Evolutionary conservation across 2,329 filamentous ascomycete genomes (phyloP), one percentile per base, ranked within the genome.

Genomic region (Verticillium nonalfalfae): DNA sequence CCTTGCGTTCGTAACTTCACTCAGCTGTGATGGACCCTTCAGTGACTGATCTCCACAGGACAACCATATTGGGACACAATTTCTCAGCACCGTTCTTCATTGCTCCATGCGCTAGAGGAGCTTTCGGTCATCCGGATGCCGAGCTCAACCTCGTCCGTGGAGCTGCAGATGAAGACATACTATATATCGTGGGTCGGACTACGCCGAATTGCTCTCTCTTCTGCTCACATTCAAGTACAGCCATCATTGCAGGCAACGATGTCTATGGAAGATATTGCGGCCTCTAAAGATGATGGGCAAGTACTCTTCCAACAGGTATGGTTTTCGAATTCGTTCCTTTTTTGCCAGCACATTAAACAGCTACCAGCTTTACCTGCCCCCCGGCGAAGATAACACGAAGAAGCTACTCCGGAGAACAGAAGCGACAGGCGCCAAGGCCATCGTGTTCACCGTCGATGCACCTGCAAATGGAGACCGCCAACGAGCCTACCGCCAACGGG

Each of bases 21-120:
- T 57, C 18, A 21, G 2, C 7, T 36, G 18, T 4, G 39, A 14
- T n/a, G 13, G 1, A 5, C 14, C 11, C 15, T 15, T 15, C 39
- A 40, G 18, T 26, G 21, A 18, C 45, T 52, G 18, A 52, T 9
- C 7, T 50, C 13, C 39, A 15, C 57, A 70, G 71, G 5, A 79
- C 77, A 2, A 77, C 74, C 7, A 75, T 80, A 36, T 68, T 80
- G 35, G 78, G 77, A 11, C 68, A 76, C 68, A 75, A 78, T 65
- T 78, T 78, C 66, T 74, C 71, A 0, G 71, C 73, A 0, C 78
- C 78, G 2, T 76, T 80, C 69, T 80, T 79, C 69, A 79, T 80
- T 65, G 71, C 71, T 26, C 77, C 78, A 1, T 73, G 71, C 5
- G 75, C 76, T 31, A 71, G 72, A 21, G 77, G 70, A 13, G 73